Evolutionary conservation across 192 early-diverging fungal species (phyloP), one percentile per base, ranked within the genome.

Genomic region (Podila verticillata): DNA sequence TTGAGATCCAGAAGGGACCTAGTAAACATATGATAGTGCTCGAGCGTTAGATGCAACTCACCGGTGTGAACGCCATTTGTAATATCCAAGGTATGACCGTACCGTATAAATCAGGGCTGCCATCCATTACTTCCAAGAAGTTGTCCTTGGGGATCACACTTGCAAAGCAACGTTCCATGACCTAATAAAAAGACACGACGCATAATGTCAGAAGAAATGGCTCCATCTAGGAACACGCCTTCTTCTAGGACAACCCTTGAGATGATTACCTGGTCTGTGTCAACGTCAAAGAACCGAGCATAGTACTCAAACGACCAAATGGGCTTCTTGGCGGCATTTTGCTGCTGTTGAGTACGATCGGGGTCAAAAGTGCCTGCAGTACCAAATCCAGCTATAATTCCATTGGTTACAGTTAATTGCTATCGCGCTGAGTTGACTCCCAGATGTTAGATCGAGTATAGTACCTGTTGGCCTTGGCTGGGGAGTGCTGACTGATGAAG

Each of bases 1-100:
- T 98, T 10, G 96, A 84, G 56, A 99, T 95, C 98, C 98, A 99
- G 82, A 99, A 97, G 0, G 98, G 97, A 22, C 98, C 91, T 92
- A 44, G 39, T 15, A 44, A 44, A 10, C 36, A 44, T 0, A 17
- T 22, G 34, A 60, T 65, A 20, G 26, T 36, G 15, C 56, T 58
- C n/a, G 44, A 48, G 26, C 48, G 31, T 48, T 61, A 26, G 31
- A 84, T 51, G 4, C 22, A 19, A 32, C 12, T 19, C 7, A 48
- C 6, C 36, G 19, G 19, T 61, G 6, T 54, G 30, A 65, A 4
- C 39, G 12, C 15, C 39, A 4, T 17, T 10, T 22, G 39, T 24
- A 22, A 7, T 2, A 2, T n/a, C 10, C 5, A 17, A 7, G 26
- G 22, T 30, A 2, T 7, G 15, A 0, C 30, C 60, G 28, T 86